Base-by-base conservation (phyloP, 306 rosid genomes). In the Cotoneaster glaucophyllus region DNA sequence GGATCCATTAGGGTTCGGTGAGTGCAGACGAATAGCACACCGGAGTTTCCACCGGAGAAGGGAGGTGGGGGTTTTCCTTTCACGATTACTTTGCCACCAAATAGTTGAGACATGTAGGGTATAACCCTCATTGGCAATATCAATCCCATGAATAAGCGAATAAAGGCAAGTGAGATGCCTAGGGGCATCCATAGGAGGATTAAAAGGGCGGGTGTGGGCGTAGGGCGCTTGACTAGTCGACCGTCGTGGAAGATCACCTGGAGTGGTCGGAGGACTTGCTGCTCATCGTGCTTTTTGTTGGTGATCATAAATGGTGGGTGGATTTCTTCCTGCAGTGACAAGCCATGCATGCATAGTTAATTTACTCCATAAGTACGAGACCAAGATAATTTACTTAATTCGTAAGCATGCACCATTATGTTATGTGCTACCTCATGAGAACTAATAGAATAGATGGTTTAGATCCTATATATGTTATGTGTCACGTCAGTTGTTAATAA, bases 211-310 rank as follows among this genome's bases (percentile, higher is more conserved):
- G 89, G 89, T 31, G 82, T 67, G 0, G 99, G 87, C 0, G 97
- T 89, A 0, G 99, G 99, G 18, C 91, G 90, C 84, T 87, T 92
- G n/a, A 92, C 99, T 0, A 95, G 83, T 8, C 99, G 97, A 17
- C 99, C 99, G 15, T 95, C 99, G 17, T 95, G 99, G 89, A 95
- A 95, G 77, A 95, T 90, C 77, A 95, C 99, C 2, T 97, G 99
- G 0, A 84, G 77, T 1, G 99, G 99, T 1, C 85, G 90, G 80
- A 87, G 86, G 11, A 76, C 31, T 29, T 79, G 77, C 45, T 79
- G 54, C 11, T 50, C 71, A n/a, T 45, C 68, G 14, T 75, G 43
- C 25, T 77, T 78, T 71, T 82, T 53, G 54, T 13, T 62, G 72
- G 76, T 37, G 2, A 18, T 26, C 58, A 21, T n/a, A 61, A 84